These are phyloP conservation scores for Mucor velutinosus DNA, from an alignment of 371 early-diverging fungal species.

Conservation along the genomic window DNA sequence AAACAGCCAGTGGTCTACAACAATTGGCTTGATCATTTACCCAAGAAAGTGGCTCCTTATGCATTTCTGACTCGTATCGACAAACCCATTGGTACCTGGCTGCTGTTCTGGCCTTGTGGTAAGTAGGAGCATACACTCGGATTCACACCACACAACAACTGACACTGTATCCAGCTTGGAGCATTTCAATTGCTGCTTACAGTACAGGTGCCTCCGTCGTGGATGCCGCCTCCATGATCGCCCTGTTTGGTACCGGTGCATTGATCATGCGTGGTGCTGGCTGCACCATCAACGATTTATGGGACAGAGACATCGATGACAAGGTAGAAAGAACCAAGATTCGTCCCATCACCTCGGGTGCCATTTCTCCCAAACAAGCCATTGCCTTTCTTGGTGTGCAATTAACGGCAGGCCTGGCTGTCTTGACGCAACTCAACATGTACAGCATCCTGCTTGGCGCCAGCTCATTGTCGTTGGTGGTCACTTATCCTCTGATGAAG, in stretches of 20 bases:
- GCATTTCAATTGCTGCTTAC: constrained; percentile 83
- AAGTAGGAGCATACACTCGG: constrained; percentile 8
- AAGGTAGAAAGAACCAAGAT: constrained; percentile 84
- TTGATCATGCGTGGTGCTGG: constrained; percentile 97
- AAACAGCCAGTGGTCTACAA: constrained; percentile 28
- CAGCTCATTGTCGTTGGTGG: constrained; percentile 78
- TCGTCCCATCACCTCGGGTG: constrained; percentile 87
- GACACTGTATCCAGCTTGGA: constrained; percentile 64
- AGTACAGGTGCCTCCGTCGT: constrained; percentile 47
- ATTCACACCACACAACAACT: background rate
- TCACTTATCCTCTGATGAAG: constrained; percentile 94
- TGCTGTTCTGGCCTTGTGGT: constrained; percentile 91
- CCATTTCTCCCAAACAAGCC: constrained; percentile 71
- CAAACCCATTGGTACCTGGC: constrained; percentile 91
- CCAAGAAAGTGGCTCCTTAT: constrained; percentile 65
- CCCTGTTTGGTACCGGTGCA: constrained; percentile 88
- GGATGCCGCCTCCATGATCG: constrained; percentile 67
- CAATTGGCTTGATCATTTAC: constrained; percentile 48
- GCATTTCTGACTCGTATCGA: constrained; percentile 81
- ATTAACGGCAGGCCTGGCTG: constrained; percentile 77
- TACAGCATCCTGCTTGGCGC: constrained; percentile 84
- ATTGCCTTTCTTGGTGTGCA: constrained; percentile 82
- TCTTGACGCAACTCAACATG: constrained; percentile 74
- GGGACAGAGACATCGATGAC: constrained; percentile 90
- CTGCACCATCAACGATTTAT: constrained; percentile 96